Conservation (phyloP, 129 eudicot species). For the Tanacetum coccineum region DNA sequence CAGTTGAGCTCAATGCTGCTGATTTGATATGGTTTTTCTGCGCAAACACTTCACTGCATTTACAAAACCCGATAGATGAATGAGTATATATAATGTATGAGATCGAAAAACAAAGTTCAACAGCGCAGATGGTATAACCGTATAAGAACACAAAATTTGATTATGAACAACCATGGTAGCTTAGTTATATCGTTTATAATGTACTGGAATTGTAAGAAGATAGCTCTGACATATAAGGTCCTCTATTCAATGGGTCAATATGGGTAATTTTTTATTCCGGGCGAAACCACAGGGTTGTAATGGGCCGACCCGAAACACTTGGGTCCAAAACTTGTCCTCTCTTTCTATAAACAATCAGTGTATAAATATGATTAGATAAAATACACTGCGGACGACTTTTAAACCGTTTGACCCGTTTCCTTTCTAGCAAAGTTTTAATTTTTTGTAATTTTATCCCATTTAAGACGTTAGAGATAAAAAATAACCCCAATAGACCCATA, state of each 20-base stretch:
- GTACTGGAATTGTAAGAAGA: not conserved
- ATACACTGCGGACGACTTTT: too few relatives aligned
- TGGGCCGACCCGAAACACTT: not conserved
- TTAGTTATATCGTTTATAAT: not conserved
- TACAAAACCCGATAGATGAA: not conserved
- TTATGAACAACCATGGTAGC: not conserved
- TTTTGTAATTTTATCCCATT: not conserved
- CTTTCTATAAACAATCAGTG: not conserved
- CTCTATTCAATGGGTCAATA: not conserved
- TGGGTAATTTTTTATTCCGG: not conserved
- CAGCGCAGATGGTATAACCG: not conserved
- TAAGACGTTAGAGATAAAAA: not conserved
- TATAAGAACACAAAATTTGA: not conserved
- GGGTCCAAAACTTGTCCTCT: too few relatives aligned
- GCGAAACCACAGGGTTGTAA: too few relatives aligned
- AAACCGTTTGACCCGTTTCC: not conserved
- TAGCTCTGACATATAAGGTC: not conserved
- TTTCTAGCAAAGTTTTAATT: not conserved
- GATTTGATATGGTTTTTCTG: not conserved
- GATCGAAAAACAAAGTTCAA: not conserved
- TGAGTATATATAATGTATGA: conserved; percentile 3
- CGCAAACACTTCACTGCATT: conserved; percentile 27
- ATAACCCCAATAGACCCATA: not conserved
- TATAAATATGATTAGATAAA: not conserved
- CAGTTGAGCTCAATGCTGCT: conserved; percentile 3